A percentile compares a stretch with the other conserved stretches of the same genome.
These are phyloP conservation scores for Neurospora africana DNA, from an alignment of 495 filamentous ascomycete genomes.

Conservation along the genomic window DNA sequence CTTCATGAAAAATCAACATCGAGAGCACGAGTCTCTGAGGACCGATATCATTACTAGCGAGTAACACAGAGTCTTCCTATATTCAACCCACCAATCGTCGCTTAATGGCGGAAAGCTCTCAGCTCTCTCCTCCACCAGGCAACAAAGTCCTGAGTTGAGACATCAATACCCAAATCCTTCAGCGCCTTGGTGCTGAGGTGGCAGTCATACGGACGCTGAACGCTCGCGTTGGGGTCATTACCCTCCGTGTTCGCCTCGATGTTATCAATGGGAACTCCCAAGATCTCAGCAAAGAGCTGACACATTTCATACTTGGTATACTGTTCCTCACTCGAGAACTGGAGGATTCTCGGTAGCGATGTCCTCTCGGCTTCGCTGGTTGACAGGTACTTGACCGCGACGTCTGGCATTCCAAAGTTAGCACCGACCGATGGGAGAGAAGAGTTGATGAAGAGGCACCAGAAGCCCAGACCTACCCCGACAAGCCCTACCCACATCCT, in stretches of 20 bases:
- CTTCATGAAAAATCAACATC: background rate
- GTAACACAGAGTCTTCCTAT: background rate
- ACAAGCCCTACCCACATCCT: conserved; percentile 78
- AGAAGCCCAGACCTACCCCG: conserved; percentile 25
- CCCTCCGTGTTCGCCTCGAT: conserved; percentile 64
- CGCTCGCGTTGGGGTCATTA: conserved; percentile 62
- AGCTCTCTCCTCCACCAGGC: conserved; percentile 65
- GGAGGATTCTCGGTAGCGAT: conserved; percentile 58
- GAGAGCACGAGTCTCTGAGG: background rate
- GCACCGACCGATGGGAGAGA: background rate
- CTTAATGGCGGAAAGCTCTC: conserved; percentile 37
- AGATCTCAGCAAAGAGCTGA: conserved; percentile 65
- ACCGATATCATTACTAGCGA: background rate
- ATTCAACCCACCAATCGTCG: background rate
- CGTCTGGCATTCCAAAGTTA: conserved; percentile 23
- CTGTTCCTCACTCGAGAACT: conserved; percentile 79
- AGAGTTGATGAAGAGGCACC: background rate
- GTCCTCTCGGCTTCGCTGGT: conserved; percentile 24
- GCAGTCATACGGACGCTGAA: conserved; percentile 80
- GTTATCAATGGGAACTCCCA: conserved; percentile 61
- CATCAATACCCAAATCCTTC: conserved; percentile 65
- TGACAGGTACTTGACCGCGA: conserved; percentile 56
- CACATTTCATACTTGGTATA: conserved; percentile 92
- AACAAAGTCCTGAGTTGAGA: conserved; percentile 63
- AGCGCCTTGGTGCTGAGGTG: conserved; percentile 72